Base-by-base conservation (phyloP, 2,329 filamentous ascomycete species). In the Hypoxylon rubiginosum region DNA sequence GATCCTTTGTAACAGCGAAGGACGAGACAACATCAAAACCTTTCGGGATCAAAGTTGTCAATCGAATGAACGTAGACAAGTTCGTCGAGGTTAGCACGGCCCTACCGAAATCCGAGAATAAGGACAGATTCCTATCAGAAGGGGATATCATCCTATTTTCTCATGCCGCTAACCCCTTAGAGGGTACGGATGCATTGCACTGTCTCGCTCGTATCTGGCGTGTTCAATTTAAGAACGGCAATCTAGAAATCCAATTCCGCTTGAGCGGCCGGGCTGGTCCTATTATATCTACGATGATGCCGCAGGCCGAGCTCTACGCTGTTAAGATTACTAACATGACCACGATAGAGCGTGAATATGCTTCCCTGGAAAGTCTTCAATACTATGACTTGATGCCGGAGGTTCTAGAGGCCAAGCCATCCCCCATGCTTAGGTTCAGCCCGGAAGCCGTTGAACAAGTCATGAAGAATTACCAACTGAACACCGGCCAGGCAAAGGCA, bases 311-410 rank as follows among this genome's bases (percentile, higher is more conserved):
- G 41, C 84, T 97, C 0, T 87, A 89, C 73, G 94, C 90, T 1
- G 85, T 92, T 62, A 97, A 97, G 75, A 90, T 99, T 70, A 93
- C 94, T 58, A 97, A 95, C 65, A 92, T 99, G 83, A 97, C 92
- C 1, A 96, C 96, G 0, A 90, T 98, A 55, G 95, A 99, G 82
- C 91, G 96, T 78, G 96, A 99, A 79, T 99, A 94, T 77, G 96
- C 94, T 61, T 93, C 96, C 0, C 81, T 99, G 30, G 92, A 94
- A 80, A 95, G 92, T 73, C 80, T 99, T 68, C 92, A 97, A 77
- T 98, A 97, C 79, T 99, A 98, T 74, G 96, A 99, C 79, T 85
- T 99, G 19, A 97, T 95, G 82, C 91, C 95, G 62, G 96, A 99
- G 79, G 92, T 99, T 61, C 84, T 97, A 51, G 90, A 90, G 72